Conservation (phyloP, 2,329 filamentous ascomycete species). For the Dactylellina cionopaga region DNA sequence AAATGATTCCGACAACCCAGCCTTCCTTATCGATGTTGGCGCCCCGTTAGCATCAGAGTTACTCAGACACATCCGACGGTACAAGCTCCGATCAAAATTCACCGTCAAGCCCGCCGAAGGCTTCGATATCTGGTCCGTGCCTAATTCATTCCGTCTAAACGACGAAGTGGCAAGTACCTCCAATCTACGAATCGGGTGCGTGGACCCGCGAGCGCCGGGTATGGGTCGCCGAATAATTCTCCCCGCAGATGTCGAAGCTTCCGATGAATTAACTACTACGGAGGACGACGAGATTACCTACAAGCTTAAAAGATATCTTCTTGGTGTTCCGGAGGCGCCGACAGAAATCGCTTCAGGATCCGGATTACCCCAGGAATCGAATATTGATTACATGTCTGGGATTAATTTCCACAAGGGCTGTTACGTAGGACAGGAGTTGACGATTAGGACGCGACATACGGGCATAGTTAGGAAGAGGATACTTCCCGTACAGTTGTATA, state of each 20-base stretch:
- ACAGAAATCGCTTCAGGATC: conserved; percentile 76
- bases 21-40: conserved; percentile 86
- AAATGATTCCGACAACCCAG: conserved; percentile 55
- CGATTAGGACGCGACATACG: conserved; percentile 92
- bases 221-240: conserved; percentile 67
- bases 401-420: conserved; percentile 96
- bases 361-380: conserved; percentile 85
- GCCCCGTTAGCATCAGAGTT: conserved; percentile 71
- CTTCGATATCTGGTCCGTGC: conserved; percentile 64
- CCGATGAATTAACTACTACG: background rate
- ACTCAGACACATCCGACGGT: conserved; percentile 78
- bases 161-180: conserved; percentile 7
- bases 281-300: conserved; percentile 71
- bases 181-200: conserved; percentile 56
- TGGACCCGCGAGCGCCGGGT: conserved; percentile 67
- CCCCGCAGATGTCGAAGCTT: conserved; percentile 58
- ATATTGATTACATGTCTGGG: conserved; percentile 84
- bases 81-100: conserved; percentile 86
- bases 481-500: conserved; percentile 80
- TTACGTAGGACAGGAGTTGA: conserved; percentile 96
- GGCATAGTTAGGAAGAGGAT: conserved; percentile 92
- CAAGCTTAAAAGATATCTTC: conserved; percentile 77
- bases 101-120: conserved; percentile 72
- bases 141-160: conserved; percentile 34
- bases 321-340: conserved; percentile 86